Evolutionary conservation across 225 moss, liverwort and hornwort species (phyloP).

Genomic region (Thuidium tamariscinum): DNA sequence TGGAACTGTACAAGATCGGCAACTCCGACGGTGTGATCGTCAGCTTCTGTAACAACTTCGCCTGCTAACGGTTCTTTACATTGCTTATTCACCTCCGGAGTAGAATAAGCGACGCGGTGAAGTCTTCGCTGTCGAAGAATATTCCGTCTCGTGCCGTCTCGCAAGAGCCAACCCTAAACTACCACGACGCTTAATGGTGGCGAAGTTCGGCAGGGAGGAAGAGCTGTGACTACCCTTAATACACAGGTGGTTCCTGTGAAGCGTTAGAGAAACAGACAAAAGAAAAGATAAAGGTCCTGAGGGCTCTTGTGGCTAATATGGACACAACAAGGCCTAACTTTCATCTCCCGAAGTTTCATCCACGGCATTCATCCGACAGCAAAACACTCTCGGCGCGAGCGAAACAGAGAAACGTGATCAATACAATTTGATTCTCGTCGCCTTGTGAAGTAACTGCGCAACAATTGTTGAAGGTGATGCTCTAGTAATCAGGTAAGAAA

Average conservation of each 20-base stretch:
- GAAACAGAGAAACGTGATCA: background rate
- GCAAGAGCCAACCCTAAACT: too few species aligned
- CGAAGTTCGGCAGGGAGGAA: too few species aligned
- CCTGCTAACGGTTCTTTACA: too few species aligned
- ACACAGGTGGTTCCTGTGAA: background rate
- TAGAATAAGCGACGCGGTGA: too few species aligned
- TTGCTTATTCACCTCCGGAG: too few species aligned
- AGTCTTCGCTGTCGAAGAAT: too few species aligned
- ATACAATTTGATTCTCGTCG: background rate
- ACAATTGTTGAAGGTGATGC: background rate
- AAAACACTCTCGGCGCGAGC: background rate
- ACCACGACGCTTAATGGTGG: too few species aligned
- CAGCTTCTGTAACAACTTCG: too few species aligned
- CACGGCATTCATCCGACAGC: background rate
- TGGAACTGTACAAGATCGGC: too few species aligned
- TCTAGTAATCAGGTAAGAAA: background rate
- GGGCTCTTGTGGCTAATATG: background rate
- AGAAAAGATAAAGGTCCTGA: background rate
- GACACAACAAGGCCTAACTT: background rate
- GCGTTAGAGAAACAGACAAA: background rate
- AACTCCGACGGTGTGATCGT: too few species aligned
- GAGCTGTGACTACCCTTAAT: too few species aligned
- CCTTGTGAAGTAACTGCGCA: background rate
- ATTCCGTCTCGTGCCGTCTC: too few species aligned
- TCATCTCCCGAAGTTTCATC: background rate